Evolutionary conservation across 345 rosid genomes (phyloP).

Genomic region (Eutrema yunnanense): DNA sequence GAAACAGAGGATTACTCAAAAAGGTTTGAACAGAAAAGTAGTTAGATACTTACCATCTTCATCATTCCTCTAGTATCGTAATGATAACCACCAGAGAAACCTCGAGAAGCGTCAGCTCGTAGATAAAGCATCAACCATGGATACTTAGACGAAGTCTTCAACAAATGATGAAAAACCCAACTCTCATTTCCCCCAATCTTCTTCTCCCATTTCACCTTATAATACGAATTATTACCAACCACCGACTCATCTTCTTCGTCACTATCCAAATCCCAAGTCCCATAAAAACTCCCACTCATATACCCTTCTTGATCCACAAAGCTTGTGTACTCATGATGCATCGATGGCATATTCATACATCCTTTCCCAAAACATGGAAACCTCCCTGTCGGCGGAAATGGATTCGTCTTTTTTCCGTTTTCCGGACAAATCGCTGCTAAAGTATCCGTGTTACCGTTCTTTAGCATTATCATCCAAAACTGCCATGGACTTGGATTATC

Average conservation of each 20-base stretch:
- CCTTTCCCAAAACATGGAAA: conserved; percentile 68
- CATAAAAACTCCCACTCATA: conserved; percentile 47
- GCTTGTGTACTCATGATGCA: conserved; percentile 48
- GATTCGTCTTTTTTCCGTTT: conserved; percentile 43
- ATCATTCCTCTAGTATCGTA: conserved; percentile 58
- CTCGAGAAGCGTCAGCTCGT: conserved; percentile 49
- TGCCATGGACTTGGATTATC: conserved; percentile 60
- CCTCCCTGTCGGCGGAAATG: conserved; percentile 37
- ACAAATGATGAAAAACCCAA: conserved; percentile 48
- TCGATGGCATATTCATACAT: conserved; percentile 61
- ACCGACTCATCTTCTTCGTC: conserved; percentile 28
- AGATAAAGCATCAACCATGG: conserved; percentile 68
- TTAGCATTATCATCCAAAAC: conserved; percentile 68
- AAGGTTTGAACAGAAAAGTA: background rate
- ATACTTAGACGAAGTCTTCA: conserved; percentile 55
- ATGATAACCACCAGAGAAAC: conserved; percentile 56
- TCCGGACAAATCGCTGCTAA: conserved; percentile 50
- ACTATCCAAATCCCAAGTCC: conserved; percentile 57
- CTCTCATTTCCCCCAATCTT: conserved; percentile 43
- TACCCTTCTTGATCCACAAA: conserved; percentile 29
- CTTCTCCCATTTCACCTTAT: conserved; percentile 45
- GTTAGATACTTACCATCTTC: conserved; percentile 36
- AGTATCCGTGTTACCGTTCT: conserved; percentile 57
- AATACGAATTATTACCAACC: conserved; percentile 34
- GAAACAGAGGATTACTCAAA: background rate